Conservation (phyloP, 345 rosid genomes). For the Firmiana major region DNA sequence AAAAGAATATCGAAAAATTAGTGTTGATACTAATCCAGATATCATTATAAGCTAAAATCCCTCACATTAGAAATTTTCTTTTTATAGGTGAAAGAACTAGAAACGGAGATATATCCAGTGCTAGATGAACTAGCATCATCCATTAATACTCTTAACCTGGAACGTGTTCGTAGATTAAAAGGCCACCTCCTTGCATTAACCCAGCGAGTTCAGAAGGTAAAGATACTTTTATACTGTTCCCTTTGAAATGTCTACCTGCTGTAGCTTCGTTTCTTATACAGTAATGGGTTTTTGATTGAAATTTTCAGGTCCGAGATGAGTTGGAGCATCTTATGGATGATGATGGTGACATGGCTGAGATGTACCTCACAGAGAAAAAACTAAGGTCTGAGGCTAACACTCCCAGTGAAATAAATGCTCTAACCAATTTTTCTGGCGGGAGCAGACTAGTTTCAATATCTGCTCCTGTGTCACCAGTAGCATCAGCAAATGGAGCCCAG, state of each 20-base stretch:
- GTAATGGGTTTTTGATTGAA: constrained; percentile 20
- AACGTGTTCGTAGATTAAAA: constrained; percentile 83
- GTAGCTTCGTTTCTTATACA: constrained; percentile 14
- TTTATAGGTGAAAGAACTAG: constrained; percentile 77
- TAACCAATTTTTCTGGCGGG: constrained; percentile 31
- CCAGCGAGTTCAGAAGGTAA: constrained; percentile 94
- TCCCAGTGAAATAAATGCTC: constrained; percentile 37
- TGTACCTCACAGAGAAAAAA: constrained; percentile 94
- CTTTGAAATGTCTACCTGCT: neutral
- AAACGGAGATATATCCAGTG: constrained; percentile 81
- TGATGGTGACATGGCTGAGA: constrained; percentile 98
- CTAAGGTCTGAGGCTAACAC: constrained; percentile 63
- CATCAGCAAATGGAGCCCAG: constrained; percentile 42
- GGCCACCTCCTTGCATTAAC: constrained; percentile 88
- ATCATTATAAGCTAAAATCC: neutral
- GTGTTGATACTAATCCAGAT: neutral
- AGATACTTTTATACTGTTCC: constrained; percentile 4
- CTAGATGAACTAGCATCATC: constrained; percentile 84
- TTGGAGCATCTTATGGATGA: constrained; percentile 97
- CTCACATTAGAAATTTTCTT: neutral
- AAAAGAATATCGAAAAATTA: neutral
- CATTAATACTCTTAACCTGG: constrained; percentile 81
- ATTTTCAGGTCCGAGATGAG: constrained; percentile 82
- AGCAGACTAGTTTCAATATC: constrained; percentile 53
- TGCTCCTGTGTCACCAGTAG: constrained; percentile 84